Evolutionary conservation across 2,329 filamentous ascomycete genomes (phyloP), one percentile per base, ranked within the genome.

Genomic region (Calycina marina): DNA sequence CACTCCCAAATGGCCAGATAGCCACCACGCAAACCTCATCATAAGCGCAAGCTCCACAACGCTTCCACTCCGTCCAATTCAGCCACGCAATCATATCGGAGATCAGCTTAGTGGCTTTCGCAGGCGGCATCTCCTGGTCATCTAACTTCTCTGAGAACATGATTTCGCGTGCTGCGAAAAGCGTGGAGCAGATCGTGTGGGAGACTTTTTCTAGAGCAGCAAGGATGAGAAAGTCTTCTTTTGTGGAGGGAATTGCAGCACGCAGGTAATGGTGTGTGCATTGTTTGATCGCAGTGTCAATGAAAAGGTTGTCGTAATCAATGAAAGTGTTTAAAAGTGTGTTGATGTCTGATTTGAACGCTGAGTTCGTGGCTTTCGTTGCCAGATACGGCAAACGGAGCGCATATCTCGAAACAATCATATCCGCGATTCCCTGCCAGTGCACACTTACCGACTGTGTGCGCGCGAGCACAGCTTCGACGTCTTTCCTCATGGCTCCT

Each of bases 401-500:
- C 4, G 65, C 63, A 44, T 77, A 83, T 2, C 78, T 65, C 4
- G 59, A 50, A 4, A 81, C 60, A 4, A 85, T 57, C 60, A 78
- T 63, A 43, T 86, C 80, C 0, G 65, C 62, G 1, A 78, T 57
- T 0, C 56, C 62, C 47, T 84, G 79, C 80, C 80, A 85, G 25
- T 49, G 40, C 13, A 47, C 39, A 8, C 13, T 35, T 6, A 26
- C 22, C 14, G 24, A 24, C 15, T 9, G 53, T 11, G 31, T 17
- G 9, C 6, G 41, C 17, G 53, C 40, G 2, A 66, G 53, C 28
- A 70, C 52, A 0, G 48, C 35, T 3, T 53, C 53, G 1, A 78
- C 48, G 13, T 70, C 63, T 0, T 45, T 38, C 26, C 59, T 51
- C 11, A 66, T 47, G 9, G 44, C 40, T 1, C 46, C 39, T 14